phyloP scores from a whole-genome alignment of 2,329 filamentous ascomycete genomes.

The Sporothrix humicola region DNA sequence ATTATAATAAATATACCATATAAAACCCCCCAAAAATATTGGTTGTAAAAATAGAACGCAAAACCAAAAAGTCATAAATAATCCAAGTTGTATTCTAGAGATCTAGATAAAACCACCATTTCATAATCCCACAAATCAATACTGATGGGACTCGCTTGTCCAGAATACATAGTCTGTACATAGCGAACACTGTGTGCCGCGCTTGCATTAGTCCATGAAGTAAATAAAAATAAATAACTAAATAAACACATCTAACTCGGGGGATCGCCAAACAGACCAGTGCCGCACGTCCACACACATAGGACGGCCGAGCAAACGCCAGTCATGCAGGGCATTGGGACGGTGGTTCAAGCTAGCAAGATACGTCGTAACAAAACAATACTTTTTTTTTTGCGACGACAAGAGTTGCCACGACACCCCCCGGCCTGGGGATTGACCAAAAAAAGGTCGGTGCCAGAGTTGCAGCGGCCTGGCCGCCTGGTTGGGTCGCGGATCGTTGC shows the following conservation, averaged over 20 bases:
- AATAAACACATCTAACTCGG: background rate
- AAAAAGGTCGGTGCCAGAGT: constrained; percentile 20
- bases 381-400: background rate
- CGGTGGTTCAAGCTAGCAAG: background rate
- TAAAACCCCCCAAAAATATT: too few species aligned
- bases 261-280: constrained; percentile 15
- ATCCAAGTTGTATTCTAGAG: too few species aligned
- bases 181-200: constrained; percentile 18
- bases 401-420: background rate
- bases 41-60: too few species aligned
- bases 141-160: too few species aligned
- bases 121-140: background rate
- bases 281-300: background rate
- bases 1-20: too few species aligned
- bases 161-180: constrained; percentile 9
- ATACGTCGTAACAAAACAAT: background rate
- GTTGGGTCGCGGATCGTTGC: constrained; percentile 26
- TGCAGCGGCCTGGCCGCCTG: constrained; percentile 11
- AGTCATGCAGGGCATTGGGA: constrained; percentile 2
- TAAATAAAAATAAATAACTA: too few species aligned
- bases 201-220: constrained; percentile 9
- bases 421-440: background rate
- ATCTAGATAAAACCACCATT: too few species aligned
- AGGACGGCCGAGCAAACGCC: constrained; percentile 14
- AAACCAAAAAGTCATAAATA: too few species aligned